phyloP scores from a whole-genome alignment of 2,329 filamentous ascomycete species.

The Pezicula neosporulosa region DNA sequence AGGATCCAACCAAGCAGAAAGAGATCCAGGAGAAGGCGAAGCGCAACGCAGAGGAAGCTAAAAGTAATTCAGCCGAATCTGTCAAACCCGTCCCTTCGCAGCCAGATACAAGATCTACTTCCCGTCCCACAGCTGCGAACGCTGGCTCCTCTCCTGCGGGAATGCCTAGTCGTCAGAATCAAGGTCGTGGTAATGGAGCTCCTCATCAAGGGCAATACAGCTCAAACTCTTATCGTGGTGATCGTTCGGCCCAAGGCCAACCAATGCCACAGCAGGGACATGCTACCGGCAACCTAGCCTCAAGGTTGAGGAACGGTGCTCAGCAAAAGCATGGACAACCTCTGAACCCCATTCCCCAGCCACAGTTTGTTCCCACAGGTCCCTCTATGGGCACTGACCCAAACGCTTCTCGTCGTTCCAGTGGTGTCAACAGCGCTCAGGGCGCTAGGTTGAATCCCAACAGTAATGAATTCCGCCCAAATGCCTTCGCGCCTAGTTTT shows the following conservation, averaged over 20 bases:
- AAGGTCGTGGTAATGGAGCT: constrained; percentile 32
- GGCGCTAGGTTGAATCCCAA: constrained; percentile 60
- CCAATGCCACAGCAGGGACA: constrained; percentile 15
- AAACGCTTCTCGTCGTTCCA: constrained; percentile 50
- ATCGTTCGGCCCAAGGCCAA: constrained; percentile 20
- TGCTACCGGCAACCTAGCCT: constrained; percentile 17
- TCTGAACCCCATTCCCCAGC: constrained; percentile 43
- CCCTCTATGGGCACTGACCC: constrained; percentile 57
- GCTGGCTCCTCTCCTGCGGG: constrained; percentile 31
- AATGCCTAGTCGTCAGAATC: constrained; percentile 22
- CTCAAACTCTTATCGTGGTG: constrained; percentile 31
- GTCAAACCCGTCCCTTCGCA: constrained; percentile 41
- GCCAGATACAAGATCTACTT: constrained; percentile 34
- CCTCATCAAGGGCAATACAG: constrained; percentile 38
- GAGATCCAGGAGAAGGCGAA: constrained; percentile 88
- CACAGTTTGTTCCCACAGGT: constrained; percentile 70
- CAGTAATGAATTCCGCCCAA: constrained; percentile 80
- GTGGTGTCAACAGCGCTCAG: constrained; percentile 47
- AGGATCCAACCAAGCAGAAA: constrained; percentile 91
- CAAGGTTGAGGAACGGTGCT: constrained; percentile 18
- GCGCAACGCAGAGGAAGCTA: constrained; percentile 65
- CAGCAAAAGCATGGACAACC: constrained; percentile 18
- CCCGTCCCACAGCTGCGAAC: constrained; percentile 42
- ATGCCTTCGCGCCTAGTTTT: constrained; percentile 75
- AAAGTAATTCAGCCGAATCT: constrained; percentile 39